Percentiles rank a stretch among this genome's conserved stretches.
Evolutionary conservation across 192 early-diverging fungal genomes (phyloP).

Genomic region (Coemansia sp.): DNA sequence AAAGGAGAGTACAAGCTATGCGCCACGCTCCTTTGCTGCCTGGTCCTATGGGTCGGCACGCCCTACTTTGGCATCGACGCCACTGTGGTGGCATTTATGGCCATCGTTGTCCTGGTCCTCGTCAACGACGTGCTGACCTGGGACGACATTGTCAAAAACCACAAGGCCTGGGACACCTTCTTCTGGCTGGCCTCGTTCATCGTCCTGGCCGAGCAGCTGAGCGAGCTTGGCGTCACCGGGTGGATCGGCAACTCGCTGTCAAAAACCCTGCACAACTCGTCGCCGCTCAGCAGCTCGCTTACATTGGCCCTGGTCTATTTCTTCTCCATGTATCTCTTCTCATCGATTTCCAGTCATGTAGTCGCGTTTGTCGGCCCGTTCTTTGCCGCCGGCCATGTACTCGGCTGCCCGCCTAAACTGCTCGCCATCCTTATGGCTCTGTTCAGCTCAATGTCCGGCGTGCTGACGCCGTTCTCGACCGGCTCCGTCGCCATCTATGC

Average conservation of each 20-base stretch:
- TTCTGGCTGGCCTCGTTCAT: conserved; percentile 82
- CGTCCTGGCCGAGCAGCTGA: conserved; percentile 69
- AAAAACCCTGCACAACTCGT: conserved; percentile 30
- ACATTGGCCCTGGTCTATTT: conserved; percentile 61
- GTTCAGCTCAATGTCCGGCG: conserved; percentile 63
- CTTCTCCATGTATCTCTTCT: conserved; percentile 71
- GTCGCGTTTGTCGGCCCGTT: conserved; percentile 69
- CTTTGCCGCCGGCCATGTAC: conserved; percentile 64
- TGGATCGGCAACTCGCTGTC: conserved; percentile 64
- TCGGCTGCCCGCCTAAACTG: conserved; percentile 58
- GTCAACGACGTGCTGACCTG: conserved; percentile 58
- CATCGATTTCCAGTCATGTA: conserved; percentile 68
- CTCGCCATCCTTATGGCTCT: conserved; percentile 59
- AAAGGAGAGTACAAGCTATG: conserved; percentile 50
- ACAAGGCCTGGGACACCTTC: conserved; percentile 76
- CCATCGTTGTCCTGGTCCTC: conserved; percentile 57
- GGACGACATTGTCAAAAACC: conserved; percentile 64
- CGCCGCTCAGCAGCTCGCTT: conserved; percentile 43
- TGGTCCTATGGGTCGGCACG: conserved; percentile 62
- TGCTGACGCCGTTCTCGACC: conserved; percentile 55
- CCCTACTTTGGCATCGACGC: conserved; percentile 61
- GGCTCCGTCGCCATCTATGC: conserved; percentile 61
- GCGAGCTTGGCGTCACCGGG: conserved; percentile 63
- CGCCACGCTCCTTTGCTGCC: conserved; percentile 53
- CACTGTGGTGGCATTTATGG: conserved; percentile 66